Evolutionary conservation across 1,284 basidiomycete species (phyloP).

Genomic region (Pseudozyma pruni): DNA sequence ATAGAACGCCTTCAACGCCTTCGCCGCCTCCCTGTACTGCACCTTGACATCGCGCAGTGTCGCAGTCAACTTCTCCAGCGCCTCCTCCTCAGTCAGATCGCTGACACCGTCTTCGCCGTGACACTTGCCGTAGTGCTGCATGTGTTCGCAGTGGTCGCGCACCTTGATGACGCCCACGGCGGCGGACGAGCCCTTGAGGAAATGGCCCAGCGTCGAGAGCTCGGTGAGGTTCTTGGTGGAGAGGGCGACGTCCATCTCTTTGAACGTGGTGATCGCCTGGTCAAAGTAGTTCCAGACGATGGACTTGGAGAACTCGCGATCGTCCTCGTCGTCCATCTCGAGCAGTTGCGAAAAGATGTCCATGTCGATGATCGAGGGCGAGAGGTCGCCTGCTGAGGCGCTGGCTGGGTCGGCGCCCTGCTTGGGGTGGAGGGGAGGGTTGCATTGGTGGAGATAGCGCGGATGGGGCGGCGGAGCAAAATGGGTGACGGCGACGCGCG

Average conservation of each 20-base stretch:
- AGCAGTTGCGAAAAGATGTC: constrained; percentile 84
- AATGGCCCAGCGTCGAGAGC: constrained; percentile 84
- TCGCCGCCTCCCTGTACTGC: constrained; percentile 62
- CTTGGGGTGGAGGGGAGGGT: background rate
- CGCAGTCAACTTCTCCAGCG: constrained; percentile 43
- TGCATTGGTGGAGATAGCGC: background rate
- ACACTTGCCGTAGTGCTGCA: constrained; percentile 81
- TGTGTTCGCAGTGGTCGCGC: constrained; percentile 83
- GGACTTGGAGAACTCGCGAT: constrained; percentile 78
- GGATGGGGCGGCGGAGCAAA: background rate
- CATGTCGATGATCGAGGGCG: constrained; percentile 75
- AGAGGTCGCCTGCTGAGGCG: constrained; percentile 42
- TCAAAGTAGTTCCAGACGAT: constrained; percentile 85
- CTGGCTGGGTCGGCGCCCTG: constrained; percentile 36
- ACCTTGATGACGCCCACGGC: constrained; percentile 85
- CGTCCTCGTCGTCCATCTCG: constrained; percentile 85
- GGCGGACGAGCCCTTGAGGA: constrained; percentile 92
- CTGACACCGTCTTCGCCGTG: constrained; percentile 67
- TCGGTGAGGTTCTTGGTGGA: constrained; percentile 73
- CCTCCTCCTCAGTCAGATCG: constrained; percentile 45
- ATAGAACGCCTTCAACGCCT: constrained; percentile 66
- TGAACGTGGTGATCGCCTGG: constrained; percentile 75
- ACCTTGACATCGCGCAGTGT: constrained; percentile 59
- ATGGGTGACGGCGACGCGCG: background rate
- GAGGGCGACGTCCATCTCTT: constrained; percentile 81